Evolutionary conservation across 1,139 yeast species (phyloP).

Genomic region (Zygosaccharomyces sapae): DNA sequence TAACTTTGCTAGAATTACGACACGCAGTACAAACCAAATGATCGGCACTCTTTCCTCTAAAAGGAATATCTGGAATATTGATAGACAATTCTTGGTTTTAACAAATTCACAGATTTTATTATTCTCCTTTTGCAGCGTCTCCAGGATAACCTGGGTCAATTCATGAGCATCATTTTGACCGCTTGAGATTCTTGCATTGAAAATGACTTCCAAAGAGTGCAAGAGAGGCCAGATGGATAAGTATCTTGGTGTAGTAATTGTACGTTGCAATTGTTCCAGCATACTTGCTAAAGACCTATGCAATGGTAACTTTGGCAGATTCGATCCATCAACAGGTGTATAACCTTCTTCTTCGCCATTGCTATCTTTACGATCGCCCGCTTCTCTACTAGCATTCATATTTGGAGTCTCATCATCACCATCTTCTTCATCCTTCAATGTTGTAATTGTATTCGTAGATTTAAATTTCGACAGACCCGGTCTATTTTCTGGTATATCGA

Average conservation of each 20-base stretch:
- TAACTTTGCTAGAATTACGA: constrained; percentile 56
- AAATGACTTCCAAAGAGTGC: constrained; percentile 69
- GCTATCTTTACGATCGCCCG: no score
- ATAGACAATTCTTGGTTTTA: constrained; percentile 25
- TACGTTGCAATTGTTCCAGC: constrained; percentile 57
- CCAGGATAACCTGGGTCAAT: constrained; percentile 71
- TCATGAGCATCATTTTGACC: constrained; percentile 96
- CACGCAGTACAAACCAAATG: constrained; percentile 70
- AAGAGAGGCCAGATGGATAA: constrained; percentile 77
- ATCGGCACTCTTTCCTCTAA: constrained; percentile 62
- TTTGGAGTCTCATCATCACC: constrained; percentile 12
- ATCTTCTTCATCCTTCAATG: constrained; percentile 11
- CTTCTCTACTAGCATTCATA: constrained; percentile 9
- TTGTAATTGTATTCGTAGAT: constrained; percentile 13
- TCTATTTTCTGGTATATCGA: constrained; percentile 8
- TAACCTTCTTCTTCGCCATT: constrained; percentile 10
- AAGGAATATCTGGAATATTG: constrained; percentile 60
- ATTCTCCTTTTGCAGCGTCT: constrained; percentile 71
- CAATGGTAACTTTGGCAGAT: constrained; percentile 42
- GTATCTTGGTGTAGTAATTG: constrained; percentile 49
- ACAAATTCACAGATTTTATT: constrained; percentile 42
- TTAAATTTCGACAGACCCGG: constrained; percentile 8
- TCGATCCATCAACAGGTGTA: constrained; percentile 7
- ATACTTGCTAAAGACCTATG: constrained; percentile 56
- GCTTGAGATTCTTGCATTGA: constrained; percentile 69